phyloP scores from a whole-genome alignment of 2,329 filamentous ascomycete species.

The Apiospora pterosperma region DNA sequence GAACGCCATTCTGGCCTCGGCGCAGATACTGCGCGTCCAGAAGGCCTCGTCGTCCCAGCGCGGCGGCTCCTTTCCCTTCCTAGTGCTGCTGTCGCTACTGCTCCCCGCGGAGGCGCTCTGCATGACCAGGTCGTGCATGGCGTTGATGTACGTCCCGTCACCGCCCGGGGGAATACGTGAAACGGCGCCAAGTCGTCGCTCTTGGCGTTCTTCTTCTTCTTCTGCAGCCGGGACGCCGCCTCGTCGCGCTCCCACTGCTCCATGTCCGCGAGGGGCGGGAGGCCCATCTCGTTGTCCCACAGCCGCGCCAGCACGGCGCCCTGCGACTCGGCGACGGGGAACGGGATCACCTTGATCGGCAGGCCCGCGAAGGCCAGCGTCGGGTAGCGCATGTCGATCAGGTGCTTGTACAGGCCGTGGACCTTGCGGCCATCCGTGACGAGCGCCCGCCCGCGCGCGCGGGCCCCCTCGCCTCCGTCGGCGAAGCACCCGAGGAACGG shows the following conservation, averaged over 20 bases:
- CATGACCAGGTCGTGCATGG: slow-evolving; percentile 58
- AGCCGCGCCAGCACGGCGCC: slow-evolving; percentile 72
- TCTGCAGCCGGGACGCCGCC: slow-evolving; percentile 49
- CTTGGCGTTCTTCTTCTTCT: neutral
- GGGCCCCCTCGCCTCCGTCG: neutral
- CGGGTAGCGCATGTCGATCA: slow-evolving; percentile 73
- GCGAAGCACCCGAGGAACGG: slow-evolving; percentile 59
- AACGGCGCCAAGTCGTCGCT: slow-evolving; percentile 28
- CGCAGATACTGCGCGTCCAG: slow-evolving; percentile 69
- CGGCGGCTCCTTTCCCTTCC: slow-evolving; percentile 65
- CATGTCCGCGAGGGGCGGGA: slow-evolving; percentile 67
- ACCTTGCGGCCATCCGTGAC: slow-evolving; percentile 69
- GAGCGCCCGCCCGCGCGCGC: neutral
- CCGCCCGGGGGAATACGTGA: slow-evolving; percentile 51
- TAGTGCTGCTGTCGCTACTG: too few species aligned
- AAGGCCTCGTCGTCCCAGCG: slow-evolving; percentile 67
- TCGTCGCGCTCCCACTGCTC: slow-evolving; percentile 62
- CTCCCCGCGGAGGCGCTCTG: slow-evolving; percentile 30
- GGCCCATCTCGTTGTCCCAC: slow-evolving; percentile 65
- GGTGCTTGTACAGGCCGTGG: slow-evolving; percentile 71
- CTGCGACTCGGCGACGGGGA: slow-evolving; percentile 76
- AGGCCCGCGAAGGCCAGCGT: slow-evolving; percentile 75
- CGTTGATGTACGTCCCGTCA: slow-evolving; percentile 70
- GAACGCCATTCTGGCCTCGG: slow-evolving; percentile 70
- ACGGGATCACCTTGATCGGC: slow-evolving; percentile 83